Evolutionary conservation across 1,284 basidiomycete genomes (phyloP).

Genomic region (Fomitopsis betulina): DNA sequence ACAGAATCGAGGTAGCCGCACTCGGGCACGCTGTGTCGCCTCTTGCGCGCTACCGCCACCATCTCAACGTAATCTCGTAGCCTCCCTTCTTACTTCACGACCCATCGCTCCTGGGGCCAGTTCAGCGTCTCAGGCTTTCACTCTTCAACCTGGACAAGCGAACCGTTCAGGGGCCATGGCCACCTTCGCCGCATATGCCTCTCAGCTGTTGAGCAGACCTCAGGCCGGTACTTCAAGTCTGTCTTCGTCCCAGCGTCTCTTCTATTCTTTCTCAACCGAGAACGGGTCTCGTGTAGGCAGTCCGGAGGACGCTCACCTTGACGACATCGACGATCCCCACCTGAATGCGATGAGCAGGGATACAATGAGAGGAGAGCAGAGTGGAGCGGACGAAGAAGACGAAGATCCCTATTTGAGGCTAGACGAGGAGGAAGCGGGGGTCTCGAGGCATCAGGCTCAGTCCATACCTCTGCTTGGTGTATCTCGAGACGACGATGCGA

Average conservation of each 20-base stretch:
- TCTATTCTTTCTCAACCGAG: constrained; percentile 78
- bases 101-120: neutral
- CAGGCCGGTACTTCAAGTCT: constrained; percentile 38
- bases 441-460: constrained; percentile 39
- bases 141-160: neutral
- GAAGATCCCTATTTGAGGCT: constrained; percentile 74
- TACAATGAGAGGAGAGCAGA: constrained; percentile 23
- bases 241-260: constrained; percentile 69
- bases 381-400: constrained; percentile 40
- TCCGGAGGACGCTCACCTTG: constrained; percentile 46
- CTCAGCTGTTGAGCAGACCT: constrained; percentile 57
- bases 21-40: neutral
- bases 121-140: neutral
- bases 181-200: constrained; percentile 63
- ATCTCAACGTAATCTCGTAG: constrained; percentile 2
- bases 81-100: neutral
- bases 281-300: constrained; percentile 55
- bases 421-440: constrained; percentile 46
- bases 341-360: constrained; percentile 36
- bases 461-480: constrained; percentile 47
- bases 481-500: constrained; percentile 34
- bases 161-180: constrained; percentile 31
- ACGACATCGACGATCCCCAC: constrained; percentile 72
- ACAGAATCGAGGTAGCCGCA: neutral
- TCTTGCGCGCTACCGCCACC: constrained; percentile 4